Evolutionary conservation across 2,329 filamentous ascomycete genomes (phyloP).

Genomic region (Trichoderma simmonsii): DNA sequence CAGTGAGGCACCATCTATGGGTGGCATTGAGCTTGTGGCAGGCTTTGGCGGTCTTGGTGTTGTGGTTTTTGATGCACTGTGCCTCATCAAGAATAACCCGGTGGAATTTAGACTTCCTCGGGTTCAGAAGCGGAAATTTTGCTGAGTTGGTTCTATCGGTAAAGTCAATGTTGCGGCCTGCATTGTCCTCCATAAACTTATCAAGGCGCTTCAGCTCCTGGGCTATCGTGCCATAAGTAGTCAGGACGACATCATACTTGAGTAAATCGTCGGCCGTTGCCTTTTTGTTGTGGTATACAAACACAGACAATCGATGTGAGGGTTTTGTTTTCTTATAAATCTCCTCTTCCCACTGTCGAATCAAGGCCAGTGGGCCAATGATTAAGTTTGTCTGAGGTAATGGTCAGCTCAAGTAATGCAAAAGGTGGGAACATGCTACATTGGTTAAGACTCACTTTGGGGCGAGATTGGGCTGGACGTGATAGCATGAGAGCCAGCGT

Average conservation of each 20-base stretch:
- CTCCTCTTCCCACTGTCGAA: conserved; percentile 83
- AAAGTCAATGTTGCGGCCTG: conserved; percentile 37
- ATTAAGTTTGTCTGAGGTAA: conserved; percentile 70
- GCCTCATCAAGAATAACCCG: conserved; percentile 85
- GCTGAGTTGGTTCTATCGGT: conserved; percentile 35
- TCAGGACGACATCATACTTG: conserved; percentile 74
- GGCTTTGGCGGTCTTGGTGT: conserved; percentile 68
- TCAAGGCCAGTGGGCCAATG: conserved; percentile 73
- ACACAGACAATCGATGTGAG: conserved; percentile 58
- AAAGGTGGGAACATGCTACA: too few species aligned
- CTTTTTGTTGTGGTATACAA: conserved; percentile 69
- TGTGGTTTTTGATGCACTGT: conserved; percentile 76
- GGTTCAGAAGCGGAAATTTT: conserved; percentile 59
- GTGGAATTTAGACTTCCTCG: conserved; percentile 61
- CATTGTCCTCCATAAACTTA: conserved; percentile 48
- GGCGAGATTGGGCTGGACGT: conserved; percentile 52
- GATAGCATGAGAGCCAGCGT: conserved; percentile 73
- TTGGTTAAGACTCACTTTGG: conserved; percentile 29
- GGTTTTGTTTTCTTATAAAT: conserved; percentile 66
- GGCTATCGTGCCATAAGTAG: conserved; percentile 76
- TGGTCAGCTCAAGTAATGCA: neutral
- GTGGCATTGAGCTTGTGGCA: conserved; percentile 63
- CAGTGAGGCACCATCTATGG: conserved; percentile 76
- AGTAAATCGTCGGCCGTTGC: conserved; percentile 58
- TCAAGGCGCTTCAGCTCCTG: conserved; percentile 61